Conservation (phyloP, 192 early-diverging fungal genomes). For the Funneliformis geosporum region DNA sequence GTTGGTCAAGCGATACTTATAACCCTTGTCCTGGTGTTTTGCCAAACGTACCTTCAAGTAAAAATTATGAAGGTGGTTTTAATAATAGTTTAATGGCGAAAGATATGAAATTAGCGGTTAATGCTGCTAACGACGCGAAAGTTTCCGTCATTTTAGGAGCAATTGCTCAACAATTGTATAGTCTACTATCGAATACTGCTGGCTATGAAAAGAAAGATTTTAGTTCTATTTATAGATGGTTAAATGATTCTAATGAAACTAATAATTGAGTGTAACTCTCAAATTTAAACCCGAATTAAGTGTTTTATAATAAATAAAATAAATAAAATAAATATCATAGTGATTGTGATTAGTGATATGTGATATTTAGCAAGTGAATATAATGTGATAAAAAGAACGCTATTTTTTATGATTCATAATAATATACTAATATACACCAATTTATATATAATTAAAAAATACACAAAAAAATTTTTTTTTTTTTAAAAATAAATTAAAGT, state of each 20-base stretch:
- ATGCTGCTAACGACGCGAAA: slow-evolving; percentile 75
- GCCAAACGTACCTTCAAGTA: slow-evolving; percentile 73
- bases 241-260: slow-evolving; percentile 13
- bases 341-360: too few species aligned
- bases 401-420: too few species aligned
- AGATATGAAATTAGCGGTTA: slow-evolving; percentile 87
- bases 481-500: neutral
- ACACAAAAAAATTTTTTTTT: neutral
- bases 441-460: too few species aligned
- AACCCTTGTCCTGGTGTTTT: slow-evolving; percentile 88
- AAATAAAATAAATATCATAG: too few species aligned
- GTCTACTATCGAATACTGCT: slow-evolving; percentile 64
- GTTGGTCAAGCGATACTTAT: slow-evolving; percentile 92
- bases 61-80: slow-evolving; percentile 89
- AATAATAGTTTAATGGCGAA: slow-evolving; percentile 88
- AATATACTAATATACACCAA: too few species aligned
- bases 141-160: slow-evolving; percentile 74
- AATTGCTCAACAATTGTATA: slow-evolving; percentile 81
- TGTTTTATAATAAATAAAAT: neutral
- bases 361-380: too few species aligned
- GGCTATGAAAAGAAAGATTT: slow-evolving; percentile 83
- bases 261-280: neutral
- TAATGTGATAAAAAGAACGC: too few species aligned
- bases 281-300: neutral
- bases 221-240: slow-evolving; percentile 68